A percentile compares a stretch with the other conserved stretches of the same genome.
These are phyloP conservation scores for Pseudovirgaria hyperparasitica DNA, from an alignment of 2,329 filamentous ascomycete species.

Conservation along the genomic window DNA sequence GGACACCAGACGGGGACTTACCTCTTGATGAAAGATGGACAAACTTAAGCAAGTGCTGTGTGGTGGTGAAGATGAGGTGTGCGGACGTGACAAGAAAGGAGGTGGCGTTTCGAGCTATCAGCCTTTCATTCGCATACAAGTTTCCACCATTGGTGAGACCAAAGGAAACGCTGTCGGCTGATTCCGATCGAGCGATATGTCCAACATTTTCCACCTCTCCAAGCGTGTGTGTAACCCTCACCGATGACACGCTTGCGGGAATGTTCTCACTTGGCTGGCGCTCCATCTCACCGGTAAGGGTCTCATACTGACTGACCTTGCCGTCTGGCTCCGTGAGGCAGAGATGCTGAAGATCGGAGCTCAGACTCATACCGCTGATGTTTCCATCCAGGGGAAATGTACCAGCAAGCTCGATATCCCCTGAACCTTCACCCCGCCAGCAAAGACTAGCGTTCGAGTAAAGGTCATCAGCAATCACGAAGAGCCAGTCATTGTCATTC, in stretches of 20 bases:
- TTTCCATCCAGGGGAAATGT: neutral
- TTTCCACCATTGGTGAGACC: conserved; percentile 65
- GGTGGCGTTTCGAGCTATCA: conserved; percentile 76
- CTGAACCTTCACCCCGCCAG: conserved; percentile 13
- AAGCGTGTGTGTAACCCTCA: no score
- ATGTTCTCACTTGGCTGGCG: no score
- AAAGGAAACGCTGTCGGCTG: no score
- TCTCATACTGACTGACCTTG: no score
- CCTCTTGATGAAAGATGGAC: conserved; percentile 64
- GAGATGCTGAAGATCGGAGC: no score
- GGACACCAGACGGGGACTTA: conserved; percentile 23
- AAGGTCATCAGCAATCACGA: conserved; percentile 21
- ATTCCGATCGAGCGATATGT: no score
- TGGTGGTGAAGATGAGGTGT: conserved; percentile 86
- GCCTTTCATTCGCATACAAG: conserved; percentile 62
- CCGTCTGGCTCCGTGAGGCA: no score
- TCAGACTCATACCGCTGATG: no score
- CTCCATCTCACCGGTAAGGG: no score
- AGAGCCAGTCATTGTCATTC: conserved; percentile 23
- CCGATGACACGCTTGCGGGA: no score
- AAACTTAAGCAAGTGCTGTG: conserved; percentile 86
- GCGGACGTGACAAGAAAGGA: conserved; percentile 72
- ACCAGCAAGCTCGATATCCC: neutral
- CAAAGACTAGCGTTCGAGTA: conserved; percentile 16
- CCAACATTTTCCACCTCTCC: no score